Evolutionary conservation across 257 asterid species (phyloP).

Genomic region (Rubia yunnanensis): DNA sequence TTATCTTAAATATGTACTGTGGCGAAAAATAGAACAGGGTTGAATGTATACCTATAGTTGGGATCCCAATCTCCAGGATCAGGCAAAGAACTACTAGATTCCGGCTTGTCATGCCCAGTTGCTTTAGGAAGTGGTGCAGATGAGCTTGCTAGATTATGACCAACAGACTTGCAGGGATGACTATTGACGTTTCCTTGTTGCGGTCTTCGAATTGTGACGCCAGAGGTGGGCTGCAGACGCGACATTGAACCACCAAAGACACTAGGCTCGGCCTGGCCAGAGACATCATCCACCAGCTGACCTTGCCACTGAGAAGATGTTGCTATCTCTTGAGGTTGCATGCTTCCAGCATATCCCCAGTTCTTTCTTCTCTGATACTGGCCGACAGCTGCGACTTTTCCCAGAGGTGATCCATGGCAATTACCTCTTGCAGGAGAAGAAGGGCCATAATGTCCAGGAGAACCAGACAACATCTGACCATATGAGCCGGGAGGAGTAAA

Average conservation of each 20-base stretch:
- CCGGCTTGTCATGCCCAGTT: constrained; percentile 48
- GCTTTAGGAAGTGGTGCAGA: constrained; percentile 37
- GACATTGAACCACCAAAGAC: constrained; percentile 45
- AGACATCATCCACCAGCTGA: constrained; percentile 39
- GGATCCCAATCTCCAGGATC: constrained; percentile 99
- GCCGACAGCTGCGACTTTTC: constrained; percentile 70
- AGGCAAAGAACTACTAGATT: constrained; percentile 65
- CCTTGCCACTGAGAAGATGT: constrained; percentile 61
- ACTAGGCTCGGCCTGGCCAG: constrained; percentile 53
- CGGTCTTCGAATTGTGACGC: constrained; percentile 54
- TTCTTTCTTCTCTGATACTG: constrained; percentile 73
- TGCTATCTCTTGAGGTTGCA: constrained; percentile 54
- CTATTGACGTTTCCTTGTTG: constrained; percentile 60
- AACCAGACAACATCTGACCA: constrained; percentile 60
- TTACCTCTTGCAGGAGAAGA: constrained; percentile 86
- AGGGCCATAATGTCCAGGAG: constrained; percentile 96
- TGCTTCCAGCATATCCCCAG: constrained; percentile 55
- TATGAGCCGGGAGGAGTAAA: constrained; percentile 87
- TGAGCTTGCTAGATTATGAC: constrained; percentile 30
- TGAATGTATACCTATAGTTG: constrained; percentile 68
- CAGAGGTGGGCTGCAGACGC: constrained; percentile 45
- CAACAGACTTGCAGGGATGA: constrained; percentile 41
- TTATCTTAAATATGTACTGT: not conserved
- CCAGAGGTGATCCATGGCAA: constrained; percentile 83
- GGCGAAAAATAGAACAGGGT: not conserved